Conservation (phyloP, 2,329 filamentous ascomycete genomes). For the Graphilbum sp. region DNA sequence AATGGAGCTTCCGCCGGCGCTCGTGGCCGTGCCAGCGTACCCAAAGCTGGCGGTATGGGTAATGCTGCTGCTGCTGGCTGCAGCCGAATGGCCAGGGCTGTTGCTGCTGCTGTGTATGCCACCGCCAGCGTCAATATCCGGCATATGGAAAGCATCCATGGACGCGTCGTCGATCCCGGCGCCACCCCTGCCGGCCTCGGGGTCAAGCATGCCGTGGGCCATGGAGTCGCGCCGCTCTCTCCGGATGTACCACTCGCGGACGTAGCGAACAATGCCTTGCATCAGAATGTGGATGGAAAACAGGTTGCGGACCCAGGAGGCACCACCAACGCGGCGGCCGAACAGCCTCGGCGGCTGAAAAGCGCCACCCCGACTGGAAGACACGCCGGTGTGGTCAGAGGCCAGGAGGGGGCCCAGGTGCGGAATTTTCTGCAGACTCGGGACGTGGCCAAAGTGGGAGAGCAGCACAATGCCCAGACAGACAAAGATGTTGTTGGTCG, state of each 20-base stretch:
- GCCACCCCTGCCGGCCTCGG: constrained; percentile 40
- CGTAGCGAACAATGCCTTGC: constrained; percentile 54
- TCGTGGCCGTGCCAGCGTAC: no score
- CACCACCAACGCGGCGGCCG: constrained; percentile 34
- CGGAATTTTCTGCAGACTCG: constrained; percentile 27
- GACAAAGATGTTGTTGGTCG: constrained; percentile 54
- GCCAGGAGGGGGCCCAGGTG: constrained; percentile 19
- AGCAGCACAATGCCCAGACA: constrained; percentile 52
- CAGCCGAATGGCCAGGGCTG: not conserved
- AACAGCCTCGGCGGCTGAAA: constrained; percentile 31
- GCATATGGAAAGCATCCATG: not conserved
- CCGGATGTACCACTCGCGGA: constrained; percentile 51
- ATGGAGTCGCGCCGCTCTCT: constrained; percentile 38
- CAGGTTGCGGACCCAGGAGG: constrained; percentile 51
- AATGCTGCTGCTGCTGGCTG: not conserved
- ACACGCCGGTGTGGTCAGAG: constrained; percentile 10
- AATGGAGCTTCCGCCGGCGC: no score
- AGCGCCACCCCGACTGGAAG: constrained; percentile 8
- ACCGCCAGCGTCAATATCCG: constrained; percentile 27
- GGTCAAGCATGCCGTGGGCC: constrained; percentile 35
- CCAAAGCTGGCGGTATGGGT: not conserved
- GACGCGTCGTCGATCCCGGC: not conserved
- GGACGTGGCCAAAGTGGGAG: constrained; percentile 31
- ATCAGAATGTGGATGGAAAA: constrained; percentile 61
- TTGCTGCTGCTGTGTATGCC: not conserved